phyloP scores from a whole-genome alignment of 2,329 filamentous ascomycete genomes.

The Acephala macrosclerotiorum region DNA sequence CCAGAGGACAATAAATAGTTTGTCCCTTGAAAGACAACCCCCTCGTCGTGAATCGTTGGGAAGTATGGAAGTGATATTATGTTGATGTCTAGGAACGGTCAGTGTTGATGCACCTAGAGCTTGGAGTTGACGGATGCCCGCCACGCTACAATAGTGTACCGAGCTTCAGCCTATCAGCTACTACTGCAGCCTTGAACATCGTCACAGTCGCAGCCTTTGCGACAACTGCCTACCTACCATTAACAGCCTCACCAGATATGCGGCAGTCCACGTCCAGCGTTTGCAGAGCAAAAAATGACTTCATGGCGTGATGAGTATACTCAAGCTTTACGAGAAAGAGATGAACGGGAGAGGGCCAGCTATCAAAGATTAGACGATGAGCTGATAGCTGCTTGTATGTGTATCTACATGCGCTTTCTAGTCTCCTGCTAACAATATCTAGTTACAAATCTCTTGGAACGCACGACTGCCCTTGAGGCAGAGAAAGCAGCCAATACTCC shows the following conservation, averaged over 20 bases:
- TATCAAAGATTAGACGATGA: constrained; percentile 63
- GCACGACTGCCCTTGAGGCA: constrained; percentile 68
- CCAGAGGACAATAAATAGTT: neutral
- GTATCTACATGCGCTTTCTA: neutral
- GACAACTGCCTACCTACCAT: neutral
- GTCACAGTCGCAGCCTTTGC: constrained; percentile 22
- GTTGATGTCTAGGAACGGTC: constrained; percentile 23
- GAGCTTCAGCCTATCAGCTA: constrained; percentile 30
- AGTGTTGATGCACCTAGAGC: constrained; percentile 10
- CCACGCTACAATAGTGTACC: constrained; percentile 21
- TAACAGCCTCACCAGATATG: constrained; percentile 3
- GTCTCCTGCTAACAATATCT: constrained; percentile 26
- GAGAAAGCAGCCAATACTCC: constrained; percentile 53
- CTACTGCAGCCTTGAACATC: constrained; percentile 25
- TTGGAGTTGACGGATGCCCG: constrained; percentile 6
- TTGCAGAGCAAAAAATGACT: constrained; percentile 34
- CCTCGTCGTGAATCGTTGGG: constrained; percentile 2
- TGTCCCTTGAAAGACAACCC: neutral
- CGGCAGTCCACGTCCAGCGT: neutral
- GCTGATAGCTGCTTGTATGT: constrained; percentile 81
- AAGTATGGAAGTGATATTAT: constrained; percentile 17
- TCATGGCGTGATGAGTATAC: constrained; percentile 83
- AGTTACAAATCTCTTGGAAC: constrained; percentile 74
- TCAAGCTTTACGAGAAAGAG: constrained; percentile 74
- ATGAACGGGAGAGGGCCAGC: constrained; percentile 71